Percentiles rank a stretch among this genome's conserved stretches.
Evolutionary conservation across 2,329 filamentous ascomycete species (phyloP).

Genomic region (Tolypocladium endophyticum): DNA sequence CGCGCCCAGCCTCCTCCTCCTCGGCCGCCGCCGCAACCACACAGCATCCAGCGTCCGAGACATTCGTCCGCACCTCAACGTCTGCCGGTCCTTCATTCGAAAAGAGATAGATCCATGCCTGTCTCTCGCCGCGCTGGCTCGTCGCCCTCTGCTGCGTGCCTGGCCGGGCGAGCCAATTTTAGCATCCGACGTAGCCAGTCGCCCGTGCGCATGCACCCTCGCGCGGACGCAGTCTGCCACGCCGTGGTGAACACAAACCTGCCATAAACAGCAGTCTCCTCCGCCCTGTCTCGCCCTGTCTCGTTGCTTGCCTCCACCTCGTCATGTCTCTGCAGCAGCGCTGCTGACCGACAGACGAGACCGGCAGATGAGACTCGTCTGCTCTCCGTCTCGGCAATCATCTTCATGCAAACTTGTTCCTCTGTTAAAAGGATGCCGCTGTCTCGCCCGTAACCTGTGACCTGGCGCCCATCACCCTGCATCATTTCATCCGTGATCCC

Average conservation of each 20-base stretch:
- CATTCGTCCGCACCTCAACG: not conserved
- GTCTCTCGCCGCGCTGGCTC: not conserved
- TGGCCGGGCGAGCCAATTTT: not conserved
- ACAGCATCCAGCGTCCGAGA: not conserved
- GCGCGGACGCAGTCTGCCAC: not conserved
- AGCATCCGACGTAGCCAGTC: not conserved
- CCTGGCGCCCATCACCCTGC: not conserved
- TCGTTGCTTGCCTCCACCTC: not conserved
- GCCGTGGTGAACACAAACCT: not conserved
- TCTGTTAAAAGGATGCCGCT: not conserved
- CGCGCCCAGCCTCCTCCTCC: not conserved
- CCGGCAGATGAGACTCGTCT: not conserved
- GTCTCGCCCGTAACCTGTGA: slow-evolving; percentile 1
- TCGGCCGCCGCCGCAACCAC: not conserved
- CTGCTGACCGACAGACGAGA: not conserved
- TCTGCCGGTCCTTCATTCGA: not conserved
- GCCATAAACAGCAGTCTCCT: not conserved
- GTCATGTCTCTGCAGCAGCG: not conserved
- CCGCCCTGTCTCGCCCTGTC: not conserved
- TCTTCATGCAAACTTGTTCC: not conserved
- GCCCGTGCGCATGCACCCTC: not conserved
- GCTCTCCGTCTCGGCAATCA: not conserved
- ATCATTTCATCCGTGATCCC: not conserved
- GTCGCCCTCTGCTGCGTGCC: too few relatives aligned
- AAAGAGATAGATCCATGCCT: not conserved